phyloP scores from a whole-genome alignment of 192 early-diverging fungal species.

The Mortierella hygrophila region DNA sequence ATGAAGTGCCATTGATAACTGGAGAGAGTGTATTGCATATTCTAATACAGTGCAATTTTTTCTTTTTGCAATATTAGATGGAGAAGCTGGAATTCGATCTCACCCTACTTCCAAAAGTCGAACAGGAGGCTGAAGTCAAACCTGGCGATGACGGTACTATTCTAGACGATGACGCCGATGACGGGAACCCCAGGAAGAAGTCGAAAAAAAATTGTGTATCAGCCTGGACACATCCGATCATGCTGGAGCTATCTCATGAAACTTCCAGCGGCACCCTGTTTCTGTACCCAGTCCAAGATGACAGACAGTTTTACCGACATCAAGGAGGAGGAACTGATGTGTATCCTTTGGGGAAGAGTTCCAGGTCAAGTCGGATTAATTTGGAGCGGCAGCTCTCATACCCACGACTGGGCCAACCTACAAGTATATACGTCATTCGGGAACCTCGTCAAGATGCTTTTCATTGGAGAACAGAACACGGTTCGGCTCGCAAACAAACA shows the following conservation, averaged over 20 bases:
- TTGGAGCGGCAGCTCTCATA: neutral
- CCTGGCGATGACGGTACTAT: neutral
- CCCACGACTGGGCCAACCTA: neutral
- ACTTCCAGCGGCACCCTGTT: neutral
- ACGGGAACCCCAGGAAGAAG: neutral
- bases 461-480: conserved; percentile 1
- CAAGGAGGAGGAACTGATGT: neutral
- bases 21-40: neutral
- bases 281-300: conserved; percentile 5
- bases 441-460: conserved; percentile 10
- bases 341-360: neutral
- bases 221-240: neutral
- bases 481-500: neutral
- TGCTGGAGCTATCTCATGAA: neutral
- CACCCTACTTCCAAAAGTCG: neutral
- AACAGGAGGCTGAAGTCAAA: neutral
- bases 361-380: neutral
- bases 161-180: neutral
- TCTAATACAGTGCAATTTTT: neutral
- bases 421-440: neutral
- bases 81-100: neutral
- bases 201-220: neutral
- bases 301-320: conserved; percentile 13
- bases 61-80: neutral
- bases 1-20: neutral